Evolutionary conservation across 805 yeast species (phyloP), one percentile per base, ranked within the genome.

Genomic region (Candida koratica): DNA sequence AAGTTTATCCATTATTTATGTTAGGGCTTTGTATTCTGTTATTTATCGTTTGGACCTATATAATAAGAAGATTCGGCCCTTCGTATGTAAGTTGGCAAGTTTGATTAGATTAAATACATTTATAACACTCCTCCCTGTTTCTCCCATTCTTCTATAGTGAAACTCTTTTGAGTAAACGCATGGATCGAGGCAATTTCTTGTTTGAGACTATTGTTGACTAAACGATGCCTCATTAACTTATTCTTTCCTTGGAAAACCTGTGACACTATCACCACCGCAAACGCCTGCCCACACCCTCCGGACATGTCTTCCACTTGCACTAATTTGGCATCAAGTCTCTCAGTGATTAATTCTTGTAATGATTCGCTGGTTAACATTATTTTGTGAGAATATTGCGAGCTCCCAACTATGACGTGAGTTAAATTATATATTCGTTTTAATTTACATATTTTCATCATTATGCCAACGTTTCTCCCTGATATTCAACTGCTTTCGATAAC

Each of bases 251-350:
- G 58, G 58, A 94, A 93, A 15, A 67, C 53, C 29, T 77, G 71
- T 5, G 80, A 60, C 7, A 93, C 96, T 17, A 94, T 89, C 5
- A 85, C 74, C 22, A 88, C 96, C 25, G 94, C 96, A 60, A 89
- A 90, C 2, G 97, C 96, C 58, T 90, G 96, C 4, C 99, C 99
- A 61, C 99, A 93, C 1, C 99, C 99, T 11, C 95, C 95, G 28
- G 80, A 79, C 68, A 78, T 74, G 46, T 85, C 95, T 42, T 75
- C 81, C 5, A 85, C 88, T 49, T 80, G 82, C 8, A 80, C 86
- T 42, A 81, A 75, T 0, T 38, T 28, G 7, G 93, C 87, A 15
- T 64, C 62, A n/a, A 84, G 70, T 27, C 82, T 58, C 12, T 71
- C 71, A 29, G 67, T 62, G 34, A 84, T 79, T 17, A 70, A 60